Conservation (phyloP, 495 filamentous ascomycete species). For the Terfezia claveryi region DNA sequence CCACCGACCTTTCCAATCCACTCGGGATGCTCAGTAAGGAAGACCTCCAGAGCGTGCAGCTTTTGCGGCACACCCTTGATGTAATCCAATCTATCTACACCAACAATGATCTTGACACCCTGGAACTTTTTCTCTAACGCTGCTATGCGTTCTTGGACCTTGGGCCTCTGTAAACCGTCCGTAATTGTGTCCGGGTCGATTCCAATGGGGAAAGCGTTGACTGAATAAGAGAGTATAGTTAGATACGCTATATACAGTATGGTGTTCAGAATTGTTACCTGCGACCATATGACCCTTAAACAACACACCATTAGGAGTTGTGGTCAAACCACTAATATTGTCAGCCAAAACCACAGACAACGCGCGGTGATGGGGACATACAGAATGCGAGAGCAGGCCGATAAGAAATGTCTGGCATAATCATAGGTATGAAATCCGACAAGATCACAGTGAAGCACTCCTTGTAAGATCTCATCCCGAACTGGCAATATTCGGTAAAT, state of each 20-base stretch:
- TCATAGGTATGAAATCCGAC: slow-evolving; percentile 92
- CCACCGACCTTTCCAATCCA: slow-evolving; percentile 55
- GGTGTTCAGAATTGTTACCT: background rate
- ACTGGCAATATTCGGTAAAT: slow-evolving; percentile 83
- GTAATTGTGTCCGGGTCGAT: slow-evolving; percentile 93
- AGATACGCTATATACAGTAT: too few relatives aligned
- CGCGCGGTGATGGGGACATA: slow-evolving; percentile 23
- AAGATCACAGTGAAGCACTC: slow-evolving; percentile 64
- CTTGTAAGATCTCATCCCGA: slow-evolving; percentile 54
- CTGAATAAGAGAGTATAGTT: slow-evolving; percentile 21
- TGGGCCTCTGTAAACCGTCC: slow-evolving; percentile 58
- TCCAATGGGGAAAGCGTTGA: slow-evolving; percentile 75
- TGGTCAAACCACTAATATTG: slow-evolving; percentile 38
- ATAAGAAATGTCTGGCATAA: slow-evolving; percentile 75
- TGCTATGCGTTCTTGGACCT: slow-evolving; percentile 57
- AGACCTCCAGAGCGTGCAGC: slow-evolving; percentile 71
- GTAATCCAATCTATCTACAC: slow-evolving; percentile 82
- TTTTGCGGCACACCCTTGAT: slow-evolving; percentile 96
- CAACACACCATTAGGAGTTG: slow-evolving; percentile 65
- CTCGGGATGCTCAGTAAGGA: slow-evolving; percentile 78
- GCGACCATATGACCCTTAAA: slow-evolving; percentile 48
- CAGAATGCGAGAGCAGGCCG: slow-evolving; percentile 63
- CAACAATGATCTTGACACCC: slow-evolving; percentile 73
- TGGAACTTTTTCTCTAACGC: slow-evolving; percentile 60
- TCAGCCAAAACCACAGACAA: slow-evolving; percentile 4